Evolutionary conservation across 768 basidiomycete species (phyloP), one percentile per base, ranked within the genome.

Genomic region (Coprinopsis sp.): DNA sequence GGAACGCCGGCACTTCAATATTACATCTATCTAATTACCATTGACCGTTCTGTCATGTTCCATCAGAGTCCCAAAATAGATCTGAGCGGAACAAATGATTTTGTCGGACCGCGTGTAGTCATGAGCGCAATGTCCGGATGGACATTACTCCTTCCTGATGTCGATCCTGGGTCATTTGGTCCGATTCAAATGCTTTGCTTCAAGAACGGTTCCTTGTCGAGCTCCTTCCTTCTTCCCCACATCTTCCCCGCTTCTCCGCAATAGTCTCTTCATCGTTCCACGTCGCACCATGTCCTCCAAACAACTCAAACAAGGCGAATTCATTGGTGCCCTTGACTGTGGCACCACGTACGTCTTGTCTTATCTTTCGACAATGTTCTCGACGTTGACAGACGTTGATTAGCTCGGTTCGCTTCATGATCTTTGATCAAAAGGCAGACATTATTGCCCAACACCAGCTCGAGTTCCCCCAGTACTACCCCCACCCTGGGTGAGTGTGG

Each of bases 381-480:
- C 6, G 2, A 4, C 10, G n/a, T 2, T 23, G 29, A 13, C 28
- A 22, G n/a, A 34, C 23, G 30, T 24, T 25, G 27, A 37, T 37
- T 34, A 94, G 91, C 10, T 93, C 91, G 12, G 87, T 90, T 18
- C 82, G 93, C 40, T 95, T 94, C 66, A 91, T 96, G 57, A 67
- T 96, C 48, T 95, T 96, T 59, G 84, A 96, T 71, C 72, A 83
- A 57, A 68, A 87, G 57, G 93, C 94, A 21, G 77, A 92, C 58
- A 88, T 96, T 56, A 69, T 97, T 47, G 87, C 87, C 3, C 82
- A 91, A 64, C 82, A 90, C 59, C 95, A 98, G 65, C 72, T 82
- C 11, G 95, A 98, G 65, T 97, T 97, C 62, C 82, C 90, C 37
- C 94, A 97, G 60, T 91, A 94, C 64, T 91, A 91, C 58, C 88